Percentiles rank a stretch among this genome's conserved stretches.
phyloP scores from a whole-genome alignment of 352 stramenopile genomes.

The Globisporangium recalcitrans region DNA sequence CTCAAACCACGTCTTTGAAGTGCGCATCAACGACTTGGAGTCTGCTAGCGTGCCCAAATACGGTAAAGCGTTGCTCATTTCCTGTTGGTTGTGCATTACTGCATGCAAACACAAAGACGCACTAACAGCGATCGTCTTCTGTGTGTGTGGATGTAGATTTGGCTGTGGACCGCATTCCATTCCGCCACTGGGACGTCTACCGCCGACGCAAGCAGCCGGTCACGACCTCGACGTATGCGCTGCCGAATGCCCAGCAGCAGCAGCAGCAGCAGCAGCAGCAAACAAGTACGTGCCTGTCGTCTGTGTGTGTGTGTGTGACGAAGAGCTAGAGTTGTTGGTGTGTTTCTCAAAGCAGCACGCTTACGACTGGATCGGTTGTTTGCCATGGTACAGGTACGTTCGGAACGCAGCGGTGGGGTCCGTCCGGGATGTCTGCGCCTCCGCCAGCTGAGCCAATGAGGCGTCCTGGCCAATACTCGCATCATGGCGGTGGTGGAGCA shows the following conservation, averaged over 20 bases:
- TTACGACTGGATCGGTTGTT: too few species aligned
- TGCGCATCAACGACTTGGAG: conserved; percentile 83
- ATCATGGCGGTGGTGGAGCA: background rate
- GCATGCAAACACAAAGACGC: background rate
- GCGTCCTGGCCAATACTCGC: conserved; percentile 5
- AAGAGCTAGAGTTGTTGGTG: too few species aligned
- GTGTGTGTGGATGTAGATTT: conserved; percentile 38
- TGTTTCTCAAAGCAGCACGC: too few species aligned
- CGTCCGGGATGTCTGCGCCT: conserved; percentile 35
- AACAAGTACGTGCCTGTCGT: background rate
- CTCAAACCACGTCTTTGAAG: conserved; percentile 70
- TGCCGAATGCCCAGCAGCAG: conserved; percentile 25
- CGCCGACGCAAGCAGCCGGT: conserved; percentile 56
- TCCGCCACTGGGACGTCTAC: conserved; percentile 79
- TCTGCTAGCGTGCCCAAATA: conserved; percentile 78
- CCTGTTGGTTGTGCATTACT: background rate
- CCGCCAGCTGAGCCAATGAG: conserved; percentile 19
- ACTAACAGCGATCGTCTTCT: background rate
- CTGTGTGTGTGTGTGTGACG: too few species aligned
- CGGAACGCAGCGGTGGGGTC: conserved; percentile 65
- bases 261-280: conserved; percentile 9
- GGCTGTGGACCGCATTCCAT: conserved; percentile 72
- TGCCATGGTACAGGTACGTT: conserved; percentile 40
- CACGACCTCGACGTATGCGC: conserved; percentile 34
- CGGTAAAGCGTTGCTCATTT: conserved; percentile 27